phyloP scores from a whole-genome alignment of 768 basidiomycete species.

The Russula griseocarnosa region DNA sequence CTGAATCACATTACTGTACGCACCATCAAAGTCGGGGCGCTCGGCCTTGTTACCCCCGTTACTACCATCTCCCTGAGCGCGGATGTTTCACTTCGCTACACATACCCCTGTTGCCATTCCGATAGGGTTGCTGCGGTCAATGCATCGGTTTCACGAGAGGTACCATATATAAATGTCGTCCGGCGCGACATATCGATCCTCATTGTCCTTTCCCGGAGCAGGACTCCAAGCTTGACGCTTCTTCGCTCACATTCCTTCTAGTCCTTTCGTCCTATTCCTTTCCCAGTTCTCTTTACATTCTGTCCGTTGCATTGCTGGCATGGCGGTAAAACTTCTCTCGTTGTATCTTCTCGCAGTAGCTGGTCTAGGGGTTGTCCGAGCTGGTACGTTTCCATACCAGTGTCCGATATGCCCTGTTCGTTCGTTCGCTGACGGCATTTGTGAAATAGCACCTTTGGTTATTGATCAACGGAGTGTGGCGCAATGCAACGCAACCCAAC shows the following conservation, averaged over 20 bases:
- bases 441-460: slow-evolving; percentile 10
- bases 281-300: slow-evolving; percentile 4
- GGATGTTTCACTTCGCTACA: neutral
- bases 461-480: neutral
- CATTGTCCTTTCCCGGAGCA: slow-evolving; percentile 11
- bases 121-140: neutral
- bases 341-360: slow-evolving; percentile 16
- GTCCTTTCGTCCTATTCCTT: neutral
- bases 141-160: neutral
- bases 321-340: slow-evolving; percentile 16
- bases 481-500: neutral
- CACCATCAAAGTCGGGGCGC: neutral
- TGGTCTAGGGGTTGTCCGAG: slow-evolving; percentile 6
- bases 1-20: neutral
- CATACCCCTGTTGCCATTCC: slow-evolving; percentile 6
- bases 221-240: slow-evolving; percentile 23
- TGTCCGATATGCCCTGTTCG: neutral
- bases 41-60: neutral
- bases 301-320: slow-evolving; percentile 15
- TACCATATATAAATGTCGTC: neutral
- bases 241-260: neutral
- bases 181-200: neutral
- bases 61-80: neutral
- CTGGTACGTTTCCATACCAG: slow-evolving; percentile 6
- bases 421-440: neutral